Evolutionary conservation across 1,284 basidiomycete species (phyloP).

Genomic region (Irpex lacteus): DNA sequence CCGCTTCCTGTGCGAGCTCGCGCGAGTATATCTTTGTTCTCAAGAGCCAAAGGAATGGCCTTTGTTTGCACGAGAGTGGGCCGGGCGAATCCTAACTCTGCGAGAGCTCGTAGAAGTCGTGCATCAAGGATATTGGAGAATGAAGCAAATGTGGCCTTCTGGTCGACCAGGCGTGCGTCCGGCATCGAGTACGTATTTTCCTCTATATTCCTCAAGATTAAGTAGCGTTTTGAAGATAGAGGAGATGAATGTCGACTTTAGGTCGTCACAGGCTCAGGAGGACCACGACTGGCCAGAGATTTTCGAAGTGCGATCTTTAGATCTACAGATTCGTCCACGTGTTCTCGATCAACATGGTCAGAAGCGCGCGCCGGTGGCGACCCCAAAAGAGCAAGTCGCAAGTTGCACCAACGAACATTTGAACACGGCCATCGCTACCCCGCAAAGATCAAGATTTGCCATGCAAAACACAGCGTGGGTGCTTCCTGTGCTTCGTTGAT

Average conservation of each 20-base stretch:
- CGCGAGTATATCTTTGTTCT: slow-evolving; percentile 91
- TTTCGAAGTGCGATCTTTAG: no score
- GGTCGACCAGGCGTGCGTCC: slow-evolving; percentile 48
- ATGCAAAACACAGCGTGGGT: no score
- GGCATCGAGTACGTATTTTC: slow-evolving; percentile 22
- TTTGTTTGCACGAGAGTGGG: slow-evolving; percentile 83
- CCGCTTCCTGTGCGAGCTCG: slow-evolving; percentile 94
- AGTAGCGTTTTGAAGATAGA: not conserved
- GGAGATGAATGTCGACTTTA: not conserved
- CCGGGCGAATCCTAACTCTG: slow-evolving; percentile 78
- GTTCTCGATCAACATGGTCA: no score
- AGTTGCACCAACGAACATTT: no score
- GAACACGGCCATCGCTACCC: no score
- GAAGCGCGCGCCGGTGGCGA: no score
- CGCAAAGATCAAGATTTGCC: no score
- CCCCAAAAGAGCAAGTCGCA: no score
- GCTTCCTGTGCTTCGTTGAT: no score
- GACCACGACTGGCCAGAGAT: no score
- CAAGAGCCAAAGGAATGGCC: slow-evolving; percentile 84
- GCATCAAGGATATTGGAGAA: slow-evolving; percentile 75
- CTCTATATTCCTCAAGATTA: not conserved
- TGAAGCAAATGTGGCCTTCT: slow-evolving; percentile 56
- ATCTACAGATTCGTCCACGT: no score
- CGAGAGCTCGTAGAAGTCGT: slow-evolving; percentile 75
- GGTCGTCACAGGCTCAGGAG: not conserved